These are phyloP conservation scores for Didymella sp. DNA, from an alignment of 2,329 filamentous ascomycete species.

Conservation along the genomic window DNA sequence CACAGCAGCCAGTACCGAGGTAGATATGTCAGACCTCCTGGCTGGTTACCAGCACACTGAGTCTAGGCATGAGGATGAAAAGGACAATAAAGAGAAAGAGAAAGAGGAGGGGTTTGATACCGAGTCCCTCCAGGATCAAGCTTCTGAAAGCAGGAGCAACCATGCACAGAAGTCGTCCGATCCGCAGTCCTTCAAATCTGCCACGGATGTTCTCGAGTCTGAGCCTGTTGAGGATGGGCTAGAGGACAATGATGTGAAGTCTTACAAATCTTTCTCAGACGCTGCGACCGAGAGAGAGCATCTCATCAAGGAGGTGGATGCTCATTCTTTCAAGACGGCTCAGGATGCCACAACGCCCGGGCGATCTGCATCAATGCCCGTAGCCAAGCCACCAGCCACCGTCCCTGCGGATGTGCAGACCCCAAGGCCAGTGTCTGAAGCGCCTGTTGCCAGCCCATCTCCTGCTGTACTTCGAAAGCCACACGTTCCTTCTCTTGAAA, in stretches of 20 bases:
- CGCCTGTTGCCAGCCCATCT: conserved; percentile 25
- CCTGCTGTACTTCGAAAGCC: conserved; percentile 24
- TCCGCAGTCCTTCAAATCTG: conserved; percentile 46
- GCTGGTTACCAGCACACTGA: conserved; percentile 42
- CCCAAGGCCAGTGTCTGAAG: conserved; percentile 21
- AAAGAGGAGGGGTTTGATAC: conserved; percentile 11
- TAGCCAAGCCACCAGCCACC: conserved; percentile 22
- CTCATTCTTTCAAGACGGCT: conserved; percentile 33
- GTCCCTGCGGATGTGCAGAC: conserved; percentile 10
- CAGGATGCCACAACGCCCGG: conserved; percentile 31
- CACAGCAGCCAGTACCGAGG: conserved; percentile 33
- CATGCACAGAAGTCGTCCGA: conserved; percentile 42
- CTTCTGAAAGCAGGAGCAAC: conserved; percentile 24
- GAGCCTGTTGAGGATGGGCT: neutral
- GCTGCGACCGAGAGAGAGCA: conserved; percentile 17
- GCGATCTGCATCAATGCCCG: conserved; percentile 27
- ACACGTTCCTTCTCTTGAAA: conserved; percentile 23
- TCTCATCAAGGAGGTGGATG: conserved; percentile 30
- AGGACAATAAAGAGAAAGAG: conserved; percentile 20
- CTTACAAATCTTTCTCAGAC: conserved; percentile 25
- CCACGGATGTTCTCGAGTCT: conserved; percentile 31
- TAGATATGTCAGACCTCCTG: conserved; percentile 44
- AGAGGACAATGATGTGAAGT: conserved; percentile 19
- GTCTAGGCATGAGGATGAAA: conserved; percentile 28
- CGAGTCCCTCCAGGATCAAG: neutral